Evolutionary conservation across 75 land plant species (phyloP).

Genomic region (Sequoiadendron giganteum): DNA sequence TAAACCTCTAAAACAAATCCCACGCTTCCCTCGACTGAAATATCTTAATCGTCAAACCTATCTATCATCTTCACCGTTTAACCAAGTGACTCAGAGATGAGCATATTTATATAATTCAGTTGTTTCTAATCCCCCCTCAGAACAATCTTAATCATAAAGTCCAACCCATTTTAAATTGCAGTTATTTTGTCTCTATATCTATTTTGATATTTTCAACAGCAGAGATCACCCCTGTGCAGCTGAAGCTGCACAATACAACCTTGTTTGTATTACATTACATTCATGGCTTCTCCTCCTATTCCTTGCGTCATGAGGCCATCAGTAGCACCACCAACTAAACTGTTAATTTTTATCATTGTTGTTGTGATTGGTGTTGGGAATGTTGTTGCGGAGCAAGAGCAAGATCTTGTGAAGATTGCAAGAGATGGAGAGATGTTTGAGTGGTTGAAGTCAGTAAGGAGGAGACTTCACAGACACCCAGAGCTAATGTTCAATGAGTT

Average conservation of each 20-base stretch:
- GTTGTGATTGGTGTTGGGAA: neutral
- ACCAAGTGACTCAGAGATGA: no score
- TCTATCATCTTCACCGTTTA: no score
- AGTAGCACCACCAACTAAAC: neutral
- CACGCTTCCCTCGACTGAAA: no score
- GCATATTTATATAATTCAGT: no score
- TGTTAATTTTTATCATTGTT: neutral
- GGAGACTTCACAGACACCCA: slow-evolving; percentile 64
- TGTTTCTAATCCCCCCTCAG: no score
- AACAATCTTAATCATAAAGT: no score
- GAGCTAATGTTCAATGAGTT: slow-evolving; percentile 64
- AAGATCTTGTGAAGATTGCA: slow-evolving; percentile 31
- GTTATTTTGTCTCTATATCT: no score
- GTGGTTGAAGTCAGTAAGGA: slow-evolving; percentile 54
- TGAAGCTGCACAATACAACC: neutral
- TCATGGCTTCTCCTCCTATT: neutral
- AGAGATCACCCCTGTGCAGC: no score
- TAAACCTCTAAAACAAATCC: no score
- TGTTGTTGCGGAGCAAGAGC: neutral
- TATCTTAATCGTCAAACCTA: no score
- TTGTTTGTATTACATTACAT: neutral
- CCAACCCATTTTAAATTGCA: no score
- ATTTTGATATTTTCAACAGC: no score
- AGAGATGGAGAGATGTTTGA: slow-evolving; percentile 35
- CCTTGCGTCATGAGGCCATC: neutral